Percentiles rank a stretch among this genome's conserved stretches.
Conservation (phyloP, 1,284 basidiomycete genomes). For the Calocybe gambosa region DNA sequence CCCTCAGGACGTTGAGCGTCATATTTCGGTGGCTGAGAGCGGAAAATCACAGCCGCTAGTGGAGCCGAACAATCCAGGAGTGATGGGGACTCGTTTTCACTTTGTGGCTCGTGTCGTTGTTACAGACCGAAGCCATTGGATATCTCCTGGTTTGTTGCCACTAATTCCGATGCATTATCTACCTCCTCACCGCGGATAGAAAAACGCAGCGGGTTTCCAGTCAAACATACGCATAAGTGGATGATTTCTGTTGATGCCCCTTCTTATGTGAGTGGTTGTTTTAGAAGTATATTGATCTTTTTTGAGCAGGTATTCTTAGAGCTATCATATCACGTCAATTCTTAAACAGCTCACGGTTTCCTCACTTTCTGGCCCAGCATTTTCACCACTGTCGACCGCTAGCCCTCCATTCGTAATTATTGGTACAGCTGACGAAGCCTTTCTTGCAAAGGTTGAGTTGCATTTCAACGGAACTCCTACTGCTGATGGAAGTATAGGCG, state of each 20-base stretch:
- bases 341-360: conserved; percentile 45
- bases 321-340: conserved; percentile 47
- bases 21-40: too few relatives aligned
- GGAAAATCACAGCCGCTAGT: neutral
- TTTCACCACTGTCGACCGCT: conserved; percentile 29
- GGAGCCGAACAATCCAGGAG: neutral
- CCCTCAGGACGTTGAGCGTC: too few relatives aligned
- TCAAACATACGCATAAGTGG: conserved; percentile 60
- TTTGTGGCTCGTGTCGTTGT: conserved; percentile 57
- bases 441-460: conserved; percentile 57
- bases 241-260: conserved; percentile 62
- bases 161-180: neutral
- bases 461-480: conserved; percentile 32
- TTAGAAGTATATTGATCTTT: conserved; percentile 8
- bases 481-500: conserved; percentile 9
- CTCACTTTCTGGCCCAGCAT: conserved; percentile 35
- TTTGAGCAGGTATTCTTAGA: conserved; percentile 28
- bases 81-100: conserved; percentile 52
- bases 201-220: conserved; percentile 28
- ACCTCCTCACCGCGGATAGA: conserved; percentile 27
- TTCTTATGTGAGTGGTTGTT: conserved; percentile 50
- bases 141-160: conserved; percentile 44
- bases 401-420: conserved; percentile 55
- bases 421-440: conserved; percentile 51
- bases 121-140: conserved; percentile 57